Evolutionary conservation across 140 eudicot species (phyloP), one percentile per base, ranked within the genome.

Genomic region (Cichorium intybus): DNA sequence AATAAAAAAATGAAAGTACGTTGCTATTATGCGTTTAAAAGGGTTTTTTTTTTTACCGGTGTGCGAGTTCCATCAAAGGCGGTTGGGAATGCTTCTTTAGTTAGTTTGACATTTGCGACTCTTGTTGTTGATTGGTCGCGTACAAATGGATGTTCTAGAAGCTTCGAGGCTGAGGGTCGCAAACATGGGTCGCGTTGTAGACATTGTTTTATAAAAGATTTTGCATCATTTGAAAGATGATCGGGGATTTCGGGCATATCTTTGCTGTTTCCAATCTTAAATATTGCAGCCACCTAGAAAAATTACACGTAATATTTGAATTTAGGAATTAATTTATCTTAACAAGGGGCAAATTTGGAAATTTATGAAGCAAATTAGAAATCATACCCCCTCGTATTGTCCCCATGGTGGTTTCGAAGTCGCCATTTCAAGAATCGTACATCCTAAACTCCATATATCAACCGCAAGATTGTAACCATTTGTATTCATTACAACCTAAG

Each of bases 391-490:
- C 56, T 86, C 93, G 60, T 81, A 90, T 47, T 90, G 97, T 60
- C 95, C 84, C 97, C 97, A 90, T 24, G 97, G 97, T 37, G 97
- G 97, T 77, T 90, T 90, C 24, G 89, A 74, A 11, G 95, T 79
- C 16, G 97, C 97, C 97, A 90, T 90, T 75, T 90, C 97, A 57
- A 90, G 82, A 79, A 90, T 56, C 31, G 97, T 90, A 73, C 97
- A 90, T 51, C 97, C 97, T 76, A 90, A 82, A 80, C 97, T 90
- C 97, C 97, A 90, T 18, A 90, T 90, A 78, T 90, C 97, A 12
- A 90, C 97, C 31, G 89, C 82, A 65, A 90, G 95, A 76, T 79
- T 76, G 81, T 86, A 84, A 10, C 97, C 95, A 71, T 78, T 90
- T 75, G 86, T 77, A 70, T 86, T 84, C 95, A 87, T 90, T 5